Evolutionary conservation across 305 asterid species (phyloP).

Genomic region (Solanum chacoense): DNA sequence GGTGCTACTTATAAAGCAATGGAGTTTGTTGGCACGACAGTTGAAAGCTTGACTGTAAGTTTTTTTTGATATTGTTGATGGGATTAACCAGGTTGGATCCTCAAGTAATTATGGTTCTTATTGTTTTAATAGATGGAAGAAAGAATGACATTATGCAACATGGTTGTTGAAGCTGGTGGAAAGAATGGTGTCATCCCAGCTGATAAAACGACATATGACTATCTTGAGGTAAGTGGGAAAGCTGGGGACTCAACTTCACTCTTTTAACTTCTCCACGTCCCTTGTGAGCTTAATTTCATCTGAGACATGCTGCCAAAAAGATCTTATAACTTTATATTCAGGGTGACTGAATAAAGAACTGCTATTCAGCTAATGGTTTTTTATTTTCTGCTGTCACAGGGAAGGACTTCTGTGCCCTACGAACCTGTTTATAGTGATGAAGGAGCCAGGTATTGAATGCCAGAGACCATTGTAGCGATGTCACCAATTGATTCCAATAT

Average conservation of each 20-base stretch:
- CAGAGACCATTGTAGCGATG: neutral
- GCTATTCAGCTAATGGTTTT: neutral
- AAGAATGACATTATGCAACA: conserved; percentile 96
- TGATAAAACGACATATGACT: conserved; percentile 76
- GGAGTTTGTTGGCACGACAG: conserved; percentile 90
- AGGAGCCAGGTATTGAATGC: conserved; percentile 62
- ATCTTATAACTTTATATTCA: neutral
- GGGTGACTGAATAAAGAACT: neutral
- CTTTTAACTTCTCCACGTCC: neutral
- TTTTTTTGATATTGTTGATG: neutral
- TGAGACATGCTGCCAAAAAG: neutral
- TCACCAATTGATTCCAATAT: neutral
- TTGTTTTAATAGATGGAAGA: conserved; percentile 71
- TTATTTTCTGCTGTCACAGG: conserved; percentile 33
- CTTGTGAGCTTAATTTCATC: neutral
- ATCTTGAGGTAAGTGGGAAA: conserved; percentile 62
- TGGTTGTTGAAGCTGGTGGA: conserved; percentile 98
- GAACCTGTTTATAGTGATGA: conserved; percentile 83
- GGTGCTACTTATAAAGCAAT: conserved; percentile 97
- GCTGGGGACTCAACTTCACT: neutral
- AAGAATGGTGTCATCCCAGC: conserved; percentile 95
- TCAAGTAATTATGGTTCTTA: neutral
- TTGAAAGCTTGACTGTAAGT: conserved; percentile 82
- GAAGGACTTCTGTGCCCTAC: conserved; percentile 68
- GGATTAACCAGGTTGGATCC: neutral